Base-by-base conservation (phyloP, 495 filamentous ascomycete genomes). In the Massariosphaeria phaeospora region DNA sequence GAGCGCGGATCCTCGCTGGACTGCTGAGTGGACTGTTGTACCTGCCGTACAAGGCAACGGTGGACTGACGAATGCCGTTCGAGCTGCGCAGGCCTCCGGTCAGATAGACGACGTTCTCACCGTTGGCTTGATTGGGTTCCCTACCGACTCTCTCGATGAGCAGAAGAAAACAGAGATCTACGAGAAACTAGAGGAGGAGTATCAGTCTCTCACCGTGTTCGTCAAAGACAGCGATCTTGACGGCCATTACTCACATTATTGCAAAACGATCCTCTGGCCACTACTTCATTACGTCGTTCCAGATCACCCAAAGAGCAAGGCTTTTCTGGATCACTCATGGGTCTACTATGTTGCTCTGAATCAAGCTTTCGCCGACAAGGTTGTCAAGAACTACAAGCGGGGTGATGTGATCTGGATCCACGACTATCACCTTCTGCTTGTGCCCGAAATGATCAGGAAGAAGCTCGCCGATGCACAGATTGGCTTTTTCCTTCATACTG, bases 271-370 rank as follows among this genome's bases (percentile, higher is more conserved):
- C 38, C 52, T 72, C 3, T 74, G 67, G 66, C 70, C 70, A 6
- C 89, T 95, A 30, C 94, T 96, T 69, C 89, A 96, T 69, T 96
- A 96, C 68, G 89, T 94, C 68, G 93, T 95, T 55, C 91, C 91
- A 1, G 91, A 96, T 67, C 90, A 93, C 66, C 91, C 91, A 10
- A 95, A 95, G 75, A 95, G 88, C 80, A 96, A 96, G 73, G 91
- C 91, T 0, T 96, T 95, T 65, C 84, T 90, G 66, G 91, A 96
- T 65, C 90, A 96, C 62, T 95, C 89, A 1, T 96, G 89, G 89
- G 79, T 88, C 62, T 95, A 88, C 70, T 96, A 96, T 65, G 85
- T 88, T 51, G 87, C 85, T 34, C 73, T 95, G 62, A 95, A 95
- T 71, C 84, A 90, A 68, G 88, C 83, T 2, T 94, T 95, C 68